Percentiles rank a stretch among this genome's conserved stretches.
phyloP scores from a whole-genome alignment of 1,284 basidiomycete species.

The Ganoderma boninense region DNA sequence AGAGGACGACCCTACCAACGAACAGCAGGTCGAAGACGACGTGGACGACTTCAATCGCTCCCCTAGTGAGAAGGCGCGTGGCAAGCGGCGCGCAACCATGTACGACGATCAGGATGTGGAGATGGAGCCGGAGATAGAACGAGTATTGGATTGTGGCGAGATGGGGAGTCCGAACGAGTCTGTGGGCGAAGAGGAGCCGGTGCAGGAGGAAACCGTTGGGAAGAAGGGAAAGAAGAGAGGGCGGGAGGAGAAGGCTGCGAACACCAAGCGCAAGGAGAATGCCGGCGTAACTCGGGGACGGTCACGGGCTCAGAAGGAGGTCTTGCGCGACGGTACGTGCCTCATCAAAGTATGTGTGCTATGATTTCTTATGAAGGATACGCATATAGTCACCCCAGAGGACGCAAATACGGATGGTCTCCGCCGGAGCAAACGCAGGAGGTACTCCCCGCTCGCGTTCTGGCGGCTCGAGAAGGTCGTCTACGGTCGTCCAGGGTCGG shows the following conservation, averaged over 20 bases:
- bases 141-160: conserved; percentile 45
- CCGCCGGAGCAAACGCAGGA: conserved; percentile 78
- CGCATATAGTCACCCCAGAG: conserved; percentile 30
- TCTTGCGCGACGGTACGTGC: conserved; percentile 39
- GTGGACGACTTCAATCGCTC: conserved; percentile 29
- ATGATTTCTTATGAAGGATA: not conserved
- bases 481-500: conserved; percentile 70
- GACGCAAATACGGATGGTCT: conserved; percentile 57
- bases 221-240: conserved; percentile 29
- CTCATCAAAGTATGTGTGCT: not conserved
- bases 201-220: conserved; percentile 28
- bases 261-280: conserved; percentile 38
- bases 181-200: conserved; percentile 26
- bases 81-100: conserved; percentile 42
- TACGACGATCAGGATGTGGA: conserved; percentile 46
- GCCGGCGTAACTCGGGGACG: conserved; percentile 36
- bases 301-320: conserved; percentile 35
- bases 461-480: conserved; percentile 95
- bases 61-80: conserved; percentile 45
- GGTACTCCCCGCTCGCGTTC: conserved; percentile 84
- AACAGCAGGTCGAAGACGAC: conserved; percentile 45
- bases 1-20: conserved; percentile 46
- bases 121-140: conserved; percentile 64
- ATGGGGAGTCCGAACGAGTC: conserved; percentile 31
- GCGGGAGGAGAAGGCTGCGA: conserved; percentile 28